Conservation (phyloP, 176 grass and related monocot species). For the Oryza meyeriana region DNA sequence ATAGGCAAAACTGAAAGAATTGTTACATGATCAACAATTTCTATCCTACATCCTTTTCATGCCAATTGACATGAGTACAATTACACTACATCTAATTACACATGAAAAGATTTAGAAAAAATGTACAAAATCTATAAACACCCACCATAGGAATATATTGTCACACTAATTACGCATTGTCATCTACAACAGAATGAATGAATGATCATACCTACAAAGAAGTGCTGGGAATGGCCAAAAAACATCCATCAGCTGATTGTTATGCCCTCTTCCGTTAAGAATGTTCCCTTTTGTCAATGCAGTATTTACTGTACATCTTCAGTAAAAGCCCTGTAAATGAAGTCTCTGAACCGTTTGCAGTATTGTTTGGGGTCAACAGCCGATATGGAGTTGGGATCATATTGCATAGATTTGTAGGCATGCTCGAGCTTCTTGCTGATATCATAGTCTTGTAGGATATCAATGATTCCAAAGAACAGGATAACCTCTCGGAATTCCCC, state of each 20-base stretch:
- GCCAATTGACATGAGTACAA: neutral
- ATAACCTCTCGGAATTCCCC: slow-evolving; percentile 71
- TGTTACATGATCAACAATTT: slow-evolving; percentile 3
- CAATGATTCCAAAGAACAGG: slow-evolving; percentile 87
- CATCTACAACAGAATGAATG: slow-evolving; percentile 10
- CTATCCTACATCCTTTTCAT: slow-evolving; percentile 28
- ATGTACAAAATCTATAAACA: slow-evolving; percentile 36
- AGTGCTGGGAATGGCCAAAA: neutral
- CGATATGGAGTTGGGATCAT: slow-evolving; percentile 69
- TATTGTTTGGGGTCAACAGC: slow-evolving; percentile 49
- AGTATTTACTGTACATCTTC: slow-evolving; percentile 35
- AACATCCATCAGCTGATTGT: neutral
- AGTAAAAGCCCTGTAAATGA: slow-evolving; percentile 66
- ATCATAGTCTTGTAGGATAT: slow-evolving; percentile 90
- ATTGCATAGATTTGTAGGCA: slow-evolving; percentile 82
- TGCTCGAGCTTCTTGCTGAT: slow-evolving; percentile 94
- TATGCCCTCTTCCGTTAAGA: neutral
- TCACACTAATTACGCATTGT: neutral
- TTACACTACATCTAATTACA: slow-evolving; percentile 24
- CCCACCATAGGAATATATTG: neutral
- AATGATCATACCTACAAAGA: slow-evolving; percentile 8
- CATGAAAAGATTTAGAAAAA: slow-evolving; percentile 11
- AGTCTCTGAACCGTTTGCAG: slow-evolving; percentile 83
- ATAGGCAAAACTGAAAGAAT: neutral
- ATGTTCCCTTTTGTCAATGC: neutral